Evolutionary conservation across 371 early-diverging fungal genomes (phyloP), one percentile per base, ranked within the genome.

Genomic region (Mucor indicus): DNA sequence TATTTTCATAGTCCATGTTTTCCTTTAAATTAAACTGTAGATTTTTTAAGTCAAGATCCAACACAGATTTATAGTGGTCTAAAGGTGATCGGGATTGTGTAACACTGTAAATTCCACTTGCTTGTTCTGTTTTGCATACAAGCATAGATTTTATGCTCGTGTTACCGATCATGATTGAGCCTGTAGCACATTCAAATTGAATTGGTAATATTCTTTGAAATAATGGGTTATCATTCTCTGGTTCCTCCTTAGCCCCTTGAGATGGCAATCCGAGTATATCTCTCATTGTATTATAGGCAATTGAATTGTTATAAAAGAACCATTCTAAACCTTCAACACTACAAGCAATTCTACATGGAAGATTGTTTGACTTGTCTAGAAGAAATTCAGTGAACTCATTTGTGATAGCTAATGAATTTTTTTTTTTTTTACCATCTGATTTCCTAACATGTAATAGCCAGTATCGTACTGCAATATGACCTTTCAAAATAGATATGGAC

Each of bases 221-320:
- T 25, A 80, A 51, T 3, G 69, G 77, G 21, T 69, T 62, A 39
- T 48, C 41, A n/a, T 39, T 13, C 8, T 44, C 30, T 27, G 4
- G 33, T 4, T 17, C 22, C 15, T 38, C 22, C 8, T 13, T 17
- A 4, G 46, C 50, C 11, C 33, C 16, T 22, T 17, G 38, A 9
- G 45, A 30, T 3, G 53, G 48, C 38, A 69, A 20, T 13, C 79
- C 78, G n/a, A 91, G 62, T 4, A 84, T 70, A 13, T 67, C 50
- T 40, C 79, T 75, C 39, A 91, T 57, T 8, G 57, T 57, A 22
- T 87, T 81, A 53, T 91, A 93, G 0, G 85, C 89, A 6, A 86
- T 81, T 30, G 81, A 71, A 41, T 89, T 74, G 50, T 93, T 93
- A 70, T 90, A 93, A 44, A 89, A 72, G 57, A 91, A 90, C 75